Conservation (phyloP, 345 rosid genomes). For the Corymbia maculata region DNA sequence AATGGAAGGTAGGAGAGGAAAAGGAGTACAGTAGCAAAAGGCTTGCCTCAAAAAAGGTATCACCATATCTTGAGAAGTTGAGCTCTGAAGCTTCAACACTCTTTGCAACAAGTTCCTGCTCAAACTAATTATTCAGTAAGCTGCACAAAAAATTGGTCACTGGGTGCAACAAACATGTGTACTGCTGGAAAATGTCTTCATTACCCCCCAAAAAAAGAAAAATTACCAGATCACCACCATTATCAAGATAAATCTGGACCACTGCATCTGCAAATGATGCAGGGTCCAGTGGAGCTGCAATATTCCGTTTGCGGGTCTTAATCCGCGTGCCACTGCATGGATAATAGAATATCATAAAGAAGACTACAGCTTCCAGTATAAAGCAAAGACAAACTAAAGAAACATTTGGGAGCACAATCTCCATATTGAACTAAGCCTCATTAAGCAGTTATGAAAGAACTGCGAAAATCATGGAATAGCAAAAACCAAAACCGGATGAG, state of each 20-base stretch:
- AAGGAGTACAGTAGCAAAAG: neutral
- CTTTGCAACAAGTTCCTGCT: constrained; percentile 88
- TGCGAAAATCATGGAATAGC: neutral
- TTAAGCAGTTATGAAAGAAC: neutral
- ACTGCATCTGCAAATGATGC: constrained; percentile 96
- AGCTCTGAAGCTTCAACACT: constrained; percentile 84
- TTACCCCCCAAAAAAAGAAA: neutral
- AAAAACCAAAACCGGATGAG: neutral
- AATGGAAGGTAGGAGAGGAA: neutral
- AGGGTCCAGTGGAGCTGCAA: constrained; percentile 97
- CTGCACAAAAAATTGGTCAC: neutral
- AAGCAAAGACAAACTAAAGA: neutral
- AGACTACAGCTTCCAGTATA: neutral
- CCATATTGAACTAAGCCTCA: neutral
- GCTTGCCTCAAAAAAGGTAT: constrained; percentile 72
- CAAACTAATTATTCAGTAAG: neutral
- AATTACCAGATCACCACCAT: constrained; percentile 95
- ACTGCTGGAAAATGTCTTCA: neutral
- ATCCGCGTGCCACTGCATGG: constrained; percentile 94
- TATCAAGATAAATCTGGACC: constrained; percentile 95
- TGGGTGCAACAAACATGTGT: neutral
- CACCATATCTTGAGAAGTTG: constrained; percentile 95
- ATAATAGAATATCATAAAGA: neutral
- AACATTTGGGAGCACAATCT: neutral
- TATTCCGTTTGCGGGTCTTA: constrained; percentile 99